These are phyloP conservation scores for Cladosporium velox DNA, from an alignment of 2,329 filamentous ascomycete genomes.

Conservation along the genomic window DNA sequence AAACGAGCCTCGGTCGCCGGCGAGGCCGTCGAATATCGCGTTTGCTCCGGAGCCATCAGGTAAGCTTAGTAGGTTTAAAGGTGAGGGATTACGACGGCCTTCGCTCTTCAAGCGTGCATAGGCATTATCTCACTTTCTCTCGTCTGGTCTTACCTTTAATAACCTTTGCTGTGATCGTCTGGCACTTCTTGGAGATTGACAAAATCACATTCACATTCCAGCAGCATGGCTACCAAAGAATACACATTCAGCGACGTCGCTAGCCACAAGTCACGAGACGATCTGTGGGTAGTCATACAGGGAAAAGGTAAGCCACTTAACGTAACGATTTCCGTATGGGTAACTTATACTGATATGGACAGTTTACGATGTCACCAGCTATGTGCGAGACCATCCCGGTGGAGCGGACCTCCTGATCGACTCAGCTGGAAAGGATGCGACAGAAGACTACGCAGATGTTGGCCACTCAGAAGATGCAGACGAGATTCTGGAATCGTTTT, in stretches of 20 bases:
- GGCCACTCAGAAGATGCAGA: slow-evolving; percentile 51
- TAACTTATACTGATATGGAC: neutral
- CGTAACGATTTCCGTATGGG: neutral
- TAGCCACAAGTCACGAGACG: slow-evolving; percentile 95
- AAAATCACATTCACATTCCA: neutral
- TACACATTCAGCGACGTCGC: slow-evolving; percentile 71
- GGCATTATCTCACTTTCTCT: neutral
- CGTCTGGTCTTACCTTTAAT: neutral
- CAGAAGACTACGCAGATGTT: slow-evolving; percentile 89
- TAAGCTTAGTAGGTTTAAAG: slow-evolving; percentile 11
- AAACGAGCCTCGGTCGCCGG: slow-evolving; percentile 12
- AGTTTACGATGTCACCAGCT: slow-evolving; percentile 86
- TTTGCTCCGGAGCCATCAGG: slow-evolving; percentile 13
- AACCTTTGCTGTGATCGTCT: neutral
- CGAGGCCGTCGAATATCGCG: neutral
- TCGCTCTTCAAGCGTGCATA: neutral
- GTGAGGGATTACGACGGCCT: neutral
- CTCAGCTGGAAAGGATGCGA: slow-evolving; percentile 93
- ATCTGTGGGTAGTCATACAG: slow-evolving; percentile 96
- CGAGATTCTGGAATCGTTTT: slow-evolving; percentile 43
- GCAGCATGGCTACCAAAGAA: slow-evolving; percentile 2
- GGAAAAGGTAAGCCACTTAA: slow-evolving; percentile 51
- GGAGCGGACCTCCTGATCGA: slow-evolving; percentile 92
- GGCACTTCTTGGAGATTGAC: neutral
- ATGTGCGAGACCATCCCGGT: slow-evolving; percentile 94